Evolutionary conservation across 2,329 filamentous ascomycete species (phyloP), one percentile per base, ranked within the genome.

Genomic region (Hansfordia pulvinata): DNA sequence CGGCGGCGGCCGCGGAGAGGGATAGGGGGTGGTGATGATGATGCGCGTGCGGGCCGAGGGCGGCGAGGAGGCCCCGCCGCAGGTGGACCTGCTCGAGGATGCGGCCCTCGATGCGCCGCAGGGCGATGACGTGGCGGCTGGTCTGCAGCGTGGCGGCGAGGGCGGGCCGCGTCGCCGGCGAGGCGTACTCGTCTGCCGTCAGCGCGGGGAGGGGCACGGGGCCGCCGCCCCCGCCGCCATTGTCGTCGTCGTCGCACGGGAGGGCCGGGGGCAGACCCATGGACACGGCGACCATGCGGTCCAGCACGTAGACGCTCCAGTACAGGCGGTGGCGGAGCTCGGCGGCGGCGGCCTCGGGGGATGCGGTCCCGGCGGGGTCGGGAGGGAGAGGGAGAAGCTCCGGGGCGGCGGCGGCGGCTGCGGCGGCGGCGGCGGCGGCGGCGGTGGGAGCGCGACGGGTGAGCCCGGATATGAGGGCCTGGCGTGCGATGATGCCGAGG

Each of bases 221-320:
- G n/a, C n/a, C n/a, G n/a, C n/a, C n/a, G n/a, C n/a, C n/a, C n/a
- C n/a, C n/a, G n/a, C n/a, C n/a, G n/a, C n/a, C n/a, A 26, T 52
- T 49, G 17, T 49, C 43, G 20, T 52, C 49, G 10, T 53, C 49
- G 31, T 59, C 54, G 9, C 14, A 8, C 2, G 39, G 46, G 7
- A 62, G 43, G 2, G 53, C 50, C 3, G 47, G 45, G 1, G 56
- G 52, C 8, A 59, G 37, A 3, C 58, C 58, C 4, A 51, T 44
- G 0, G 54, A 58, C 2, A 50, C 42, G 10, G 54, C 48, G 36
- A 58, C 53, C 56, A 62, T 61, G 11, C 58, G 49, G 30, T 60
- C 58, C 2, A 60, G 39, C 2, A 58, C 53, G 31, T 52, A 59
- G 6, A 59, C 53, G 21, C 55, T 59, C 58, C 58, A 62, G 30